phyloP scores from a whole-genome alignment of 768 basidiomycete species.

The Paxillus ammoniavirescens region DNA sequence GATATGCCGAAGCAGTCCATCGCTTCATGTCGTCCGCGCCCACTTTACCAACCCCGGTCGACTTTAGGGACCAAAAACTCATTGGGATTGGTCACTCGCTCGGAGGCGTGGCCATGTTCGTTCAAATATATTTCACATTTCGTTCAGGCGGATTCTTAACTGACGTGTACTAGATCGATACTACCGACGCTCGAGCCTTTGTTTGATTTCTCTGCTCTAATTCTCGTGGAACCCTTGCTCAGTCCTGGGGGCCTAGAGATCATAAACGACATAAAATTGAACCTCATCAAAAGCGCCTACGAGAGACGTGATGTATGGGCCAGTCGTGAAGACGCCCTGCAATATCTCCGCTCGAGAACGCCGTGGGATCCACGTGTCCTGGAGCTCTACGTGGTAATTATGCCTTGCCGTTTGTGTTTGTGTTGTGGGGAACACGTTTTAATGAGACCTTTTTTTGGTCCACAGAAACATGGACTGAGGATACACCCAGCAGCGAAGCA shows the following conservation, averaged over 20 bases:
- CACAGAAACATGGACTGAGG: slow-evolving; percentile 48
- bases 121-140: not conserved
- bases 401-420: too few species aligned
- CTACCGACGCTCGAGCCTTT: slow-evolving; percentile 47
- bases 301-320: slow-evolving; percentile 55
- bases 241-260: slow-evolving; percentile 47
- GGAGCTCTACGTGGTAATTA: slow-evolving; percentile 51
- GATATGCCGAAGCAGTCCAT: slow-evolving; percentile 58
- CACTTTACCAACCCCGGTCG: slow-evolving; percentile 37
- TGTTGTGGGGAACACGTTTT: too few species aligned
- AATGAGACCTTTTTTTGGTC: not conserved
- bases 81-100: slow-evolving; percentile 70
- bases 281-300: slow-evolving; percentile 46
- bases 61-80: slow-evolving; percentile 50
- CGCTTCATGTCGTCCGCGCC: slow-evolving; percentile 50
- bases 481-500: slow-evolving; percentile 32
- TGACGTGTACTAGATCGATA: slow-evolving; percentile 41
- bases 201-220: slow-evolving; percentile 47
- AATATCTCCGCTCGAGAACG: slow-evolving; percentile 34
- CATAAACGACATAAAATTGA: slow-evolving; percentile 38
- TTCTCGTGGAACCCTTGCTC: slow-evolving; percentile 66
- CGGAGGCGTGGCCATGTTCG: slow-evolving; percentile 64
- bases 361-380: slow-evolving; percentile 57
- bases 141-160: not conserved
- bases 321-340: slow-evolving; percentile 40